Base-by-base conservation (phyloP, 1,284 basidiomycete genomes). In the Cutaneotrichosporon mucoides region DNA sequence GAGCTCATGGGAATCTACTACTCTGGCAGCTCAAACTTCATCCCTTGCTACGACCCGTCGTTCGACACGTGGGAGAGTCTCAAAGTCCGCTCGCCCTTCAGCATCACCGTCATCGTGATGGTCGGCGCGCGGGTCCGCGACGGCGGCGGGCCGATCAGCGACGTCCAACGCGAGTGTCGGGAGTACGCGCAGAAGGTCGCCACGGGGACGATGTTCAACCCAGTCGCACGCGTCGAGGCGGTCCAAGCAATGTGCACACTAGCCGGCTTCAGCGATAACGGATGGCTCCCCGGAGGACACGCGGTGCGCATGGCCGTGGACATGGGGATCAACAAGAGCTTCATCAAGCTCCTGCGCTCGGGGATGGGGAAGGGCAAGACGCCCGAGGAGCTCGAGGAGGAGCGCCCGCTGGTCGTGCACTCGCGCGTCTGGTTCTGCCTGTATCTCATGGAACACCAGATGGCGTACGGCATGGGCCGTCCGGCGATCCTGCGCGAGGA, bases 291-390 rank as follows among this genome's bases (percentile, higher is more conserved):
- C 65, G 89, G 90, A 6, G 73, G 90, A 5, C 91, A 94, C 77
- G 92, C 92, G 13, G 90, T 94, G 13, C 84, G 92, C 56, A 92
- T 95, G 90, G 92, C 90, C 16, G 85, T 93, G 80, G 92, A 95
- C 72, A 82, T 93, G 57, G 90, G 88, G 35, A 85, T 94, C 82
- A 90, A 94, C 76, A 88, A 89, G 73, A 88, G 90, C 35, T 94
- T 92, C 86, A 87, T 90, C 12, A 85, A 83, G 68, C 80, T 95
- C n/a, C 78, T 87, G 40, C 84, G 85, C 63, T 83, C 86, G 24
- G 91, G 92, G 68, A 83, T 85, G 81, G 83, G 83, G 59, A 81
- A 82, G 35, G 81, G 82, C 51, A 89, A 89, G 73, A 78, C 76
- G 3, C 76, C 63, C 10, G 68, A 73, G 79, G 44, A 84, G 83